These are phyloP conservation scores for Malus sylvestris DNA, from an alignment of 306 rosid species.

Conservation along the genomic window DNA sequence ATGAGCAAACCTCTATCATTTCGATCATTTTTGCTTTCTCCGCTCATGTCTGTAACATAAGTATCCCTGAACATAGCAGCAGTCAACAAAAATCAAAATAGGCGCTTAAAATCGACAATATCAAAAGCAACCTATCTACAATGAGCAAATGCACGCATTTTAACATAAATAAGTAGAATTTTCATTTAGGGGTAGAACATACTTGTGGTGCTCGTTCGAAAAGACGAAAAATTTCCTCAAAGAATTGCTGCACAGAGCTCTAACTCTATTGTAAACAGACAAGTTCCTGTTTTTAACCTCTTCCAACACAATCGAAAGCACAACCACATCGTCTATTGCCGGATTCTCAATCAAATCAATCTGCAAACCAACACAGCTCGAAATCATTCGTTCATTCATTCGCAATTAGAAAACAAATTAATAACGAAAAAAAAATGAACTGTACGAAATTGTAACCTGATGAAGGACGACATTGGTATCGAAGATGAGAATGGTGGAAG, in stretches of 20 bases:
- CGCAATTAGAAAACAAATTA: not conserved
- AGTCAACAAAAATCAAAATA: not conserved
- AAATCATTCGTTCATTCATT: not conserved
- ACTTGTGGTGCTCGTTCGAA: conserved; percentile 91
- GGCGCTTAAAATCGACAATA: not conserved
- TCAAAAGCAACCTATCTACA: not conserved
- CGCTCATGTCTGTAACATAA: conserved; percentile 75
- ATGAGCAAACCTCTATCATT: conserved; percentile 87
- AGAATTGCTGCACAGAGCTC: conserved; percentile 64
- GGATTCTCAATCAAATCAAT: conserved; percentile 96
- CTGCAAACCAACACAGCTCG: conserved; percentile 24
- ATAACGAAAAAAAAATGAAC: not conserved
- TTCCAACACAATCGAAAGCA: conserved; percentile 75
- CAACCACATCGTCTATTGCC: conserved; percentile 73
- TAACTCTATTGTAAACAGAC: conserved; percentile 67
- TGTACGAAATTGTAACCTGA: conserved; percentile 36
- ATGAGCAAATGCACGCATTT: not conserved
- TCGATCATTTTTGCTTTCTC: conserved; percentile 89
- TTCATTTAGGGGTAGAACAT: not conserved
- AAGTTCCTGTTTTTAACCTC: conserved; percentile 81
- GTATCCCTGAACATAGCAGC: conserved; percentile 60
- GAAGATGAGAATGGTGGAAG: conserved; percentile 65
- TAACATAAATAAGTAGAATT: not conserved
- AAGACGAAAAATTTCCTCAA: conserved; percentile 69
- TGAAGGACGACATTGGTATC: conserved; percentile 92